Base-by-base conservation (phyloP, 805 yeast genomes). In the Ogataea salicorniae region DNA sequence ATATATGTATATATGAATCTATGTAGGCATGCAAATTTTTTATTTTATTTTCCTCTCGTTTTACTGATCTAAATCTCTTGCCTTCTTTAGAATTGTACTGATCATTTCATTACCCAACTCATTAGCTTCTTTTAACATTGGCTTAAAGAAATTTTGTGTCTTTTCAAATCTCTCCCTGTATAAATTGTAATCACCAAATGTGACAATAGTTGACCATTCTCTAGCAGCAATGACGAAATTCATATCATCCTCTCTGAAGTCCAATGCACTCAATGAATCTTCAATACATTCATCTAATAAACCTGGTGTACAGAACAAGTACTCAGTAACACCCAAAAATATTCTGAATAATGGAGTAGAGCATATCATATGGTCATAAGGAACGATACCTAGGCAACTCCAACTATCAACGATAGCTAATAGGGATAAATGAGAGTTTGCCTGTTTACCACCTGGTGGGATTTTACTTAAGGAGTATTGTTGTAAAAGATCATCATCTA, bases 351-450 rank as follows among this genome's bases (percentile, higher is more conserved):
- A 55, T 35, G 99, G 99, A 0, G 99, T 94, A 1, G 97, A 87
- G 62, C 98, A 92, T 49, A 92, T 91, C 69, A 92, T 91, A 67
- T 94, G 99, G 64, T 92, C 97, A 61, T 94, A 92, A 5, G 99
- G 99, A 34, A 86, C 84, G 38, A 94, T 89, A 1, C 84, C 85
- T 39, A 88, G 68, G 53, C 82, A 83, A 59, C 77, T 79, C 99
- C 99, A 94, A 60, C 94, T 83, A 66, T 94, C 98, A 2, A 88
- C 98, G 41, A 94, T 90, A 1, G 95, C 95, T 47, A 94, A 68
- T 36, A 94, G 68, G 1, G 97, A 86, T 42, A 94, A 70, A 65
- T 94, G 99, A 4, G 97, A 87, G 64, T 94, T 94, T 40, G 95
- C 95, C 47, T 81, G 76, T 50, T 76, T 66, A 31, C 79, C 79